Evolutionary conservation across 2,329 filamentous ascomycete genomes (phyloP), one percentile per base, ranked within the genome.

Genomic region (Arthrobotrys iridis): DNA sequence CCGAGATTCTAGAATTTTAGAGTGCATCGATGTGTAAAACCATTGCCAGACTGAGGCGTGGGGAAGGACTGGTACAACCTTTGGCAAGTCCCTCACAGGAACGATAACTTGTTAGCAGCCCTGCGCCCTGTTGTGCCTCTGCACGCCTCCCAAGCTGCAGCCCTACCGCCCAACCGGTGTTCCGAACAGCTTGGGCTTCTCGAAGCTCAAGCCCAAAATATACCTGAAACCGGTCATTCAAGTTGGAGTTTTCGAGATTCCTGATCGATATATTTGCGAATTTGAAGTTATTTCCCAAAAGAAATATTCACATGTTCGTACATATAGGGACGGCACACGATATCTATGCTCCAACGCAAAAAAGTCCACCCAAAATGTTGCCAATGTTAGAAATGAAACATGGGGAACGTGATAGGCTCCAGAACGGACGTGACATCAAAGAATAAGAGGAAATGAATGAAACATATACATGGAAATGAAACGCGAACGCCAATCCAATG

Each of bases 401-500:
- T 10, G 24, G 7, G 10, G 10, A 48, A 20, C 43, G 20, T 22
- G 15, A 22, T 20, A 4, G 43, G 40, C n/a, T 13, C 22, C 26
- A 46, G 15, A 46, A 62, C 43, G 26, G 20, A 66, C 35, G 15
- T 20, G 30, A 40, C 41, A 40, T 37, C 40, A 37, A 67, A 57
- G 24, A 41, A 11, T 24, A 8, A 26, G 11, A 43, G 26, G 37
- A 18, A 55, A 33, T 33, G 4, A 33, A 24, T 30, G 30, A 55
- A 55, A 55, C 50, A 55, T 22, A 55, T 35, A 55, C 50, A 55
- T 22, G 28, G 43, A 62, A 45, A 43, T 62, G 40, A 46, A 64
- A 52, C 60, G 41, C 28, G 24, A 68, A 68, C 52, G 43, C 43
- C 52, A 70, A 52, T 28, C 55, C 46, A 35, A 70, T 70, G 57